Percentiles rank a stretch among this genome's conserved stretches.
Evolutionary conservation across 805 yeast genomes (phyloP).

Genomic region (Candida boleticola): DNA sequence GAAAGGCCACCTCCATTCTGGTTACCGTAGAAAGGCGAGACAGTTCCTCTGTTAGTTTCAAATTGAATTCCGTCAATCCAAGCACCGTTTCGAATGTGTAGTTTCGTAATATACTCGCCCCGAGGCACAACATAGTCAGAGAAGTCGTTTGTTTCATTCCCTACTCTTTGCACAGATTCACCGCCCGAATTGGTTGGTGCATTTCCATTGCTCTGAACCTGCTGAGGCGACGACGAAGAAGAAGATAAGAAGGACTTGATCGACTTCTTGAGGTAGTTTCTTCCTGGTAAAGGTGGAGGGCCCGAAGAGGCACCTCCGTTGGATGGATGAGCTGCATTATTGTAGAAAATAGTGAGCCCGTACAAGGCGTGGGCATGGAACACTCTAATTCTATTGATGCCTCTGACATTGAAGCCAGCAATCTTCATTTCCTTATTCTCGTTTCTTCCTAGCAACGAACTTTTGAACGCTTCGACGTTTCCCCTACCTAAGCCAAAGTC

Average conservation of each 20-base stretch:
- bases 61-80: constrained; percentile 91
- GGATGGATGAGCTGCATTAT: neutral
- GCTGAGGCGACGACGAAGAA: neutral
- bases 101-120: constrained; percentile 60
- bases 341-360: constrained; percentile 61
- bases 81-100: constrained; percentile 69
- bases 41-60: constrained; percentile 54
- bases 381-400: constrained; percentile 55
- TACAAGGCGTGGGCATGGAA: constrained; percentile 79
- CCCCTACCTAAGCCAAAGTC: constrained; percentile 47
- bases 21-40: constrained; percentile 64
- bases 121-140: constrained; percentile 53
- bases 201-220: neutral
- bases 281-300: constrained; percentile 48
- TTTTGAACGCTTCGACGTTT: constrained; percentile 34
- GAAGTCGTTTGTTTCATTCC: constrained; percentile 51
- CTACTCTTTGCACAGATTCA: constrained; percentile 29
- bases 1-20: constrained; percentile 57
- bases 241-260: constrained; percentile 20
- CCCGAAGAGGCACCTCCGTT: constrained; percentile 9
- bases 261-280: constrained; percentile 37
- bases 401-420: constrained; percentile 33
- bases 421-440: constrained; percentile 20
- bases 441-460: constrained; percentile 30
- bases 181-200: constrained; percentile 1